Evolutionary conservation across 192 early-diverging fungal genomes (phyloP).

Genomic region (Backusella mclennaniae): DNA sequence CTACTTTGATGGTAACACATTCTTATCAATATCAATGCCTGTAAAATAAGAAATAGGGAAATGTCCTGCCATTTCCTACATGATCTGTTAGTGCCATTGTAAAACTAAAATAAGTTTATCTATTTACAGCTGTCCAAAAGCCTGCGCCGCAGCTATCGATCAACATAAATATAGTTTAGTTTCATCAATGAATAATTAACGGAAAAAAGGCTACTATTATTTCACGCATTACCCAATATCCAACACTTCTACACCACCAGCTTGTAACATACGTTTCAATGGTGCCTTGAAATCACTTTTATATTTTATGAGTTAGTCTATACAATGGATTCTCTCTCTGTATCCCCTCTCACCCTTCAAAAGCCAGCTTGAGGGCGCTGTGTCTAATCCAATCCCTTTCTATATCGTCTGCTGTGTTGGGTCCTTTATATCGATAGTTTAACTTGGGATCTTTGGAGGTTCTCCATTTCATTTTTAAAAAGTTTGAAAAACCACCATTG

Average conservation of each 20-base stretch:
- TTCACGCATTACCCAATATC: slow-evolving; percentile 19
- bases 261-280: slow-evolving; percentile 7
- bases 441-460: slow-evolving; percentile 2
- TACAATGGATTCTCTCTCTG: background rate
- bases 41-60: slow-evolving; percentile 23
- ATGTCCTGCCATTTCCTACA: slow-evolving; percentile 19
- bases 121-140: slow-evolving; percentile 21
- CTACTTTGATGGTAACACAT: slow-evolving; percentile 16
- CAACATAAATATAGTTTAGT: background rate
- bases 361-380: slow-evolving; percentile 23
- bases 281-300: slow-evolving; percentile 26
- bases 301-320: background rate
- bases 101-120: background rate
- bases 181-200: background rate
- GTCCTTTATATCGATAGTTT: background rate
- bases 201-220: background rate
- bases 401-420: slow-evolving; percentile 22
- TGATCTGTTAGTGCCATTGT: background rate
- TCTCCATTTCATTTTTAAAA: slow-evolving; percentile 15
- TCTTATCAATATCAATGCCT: slow-evolving; percentile 25
- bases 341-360: slow-evolving; percentile 12
- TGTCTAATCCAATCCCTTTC: slow-evolving; percentile 21
- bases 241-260: slow-evolving; percentile 25
- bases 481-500: slow-evolving; percentile 11
- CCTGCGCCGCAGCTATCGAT: slow-evolving; percentile 21